Percentiles rank a stretch among this genome's conserved stretches.
Conservation (phyloP, 331 rosid species). For the Telfairia occidentalis region DNA sequence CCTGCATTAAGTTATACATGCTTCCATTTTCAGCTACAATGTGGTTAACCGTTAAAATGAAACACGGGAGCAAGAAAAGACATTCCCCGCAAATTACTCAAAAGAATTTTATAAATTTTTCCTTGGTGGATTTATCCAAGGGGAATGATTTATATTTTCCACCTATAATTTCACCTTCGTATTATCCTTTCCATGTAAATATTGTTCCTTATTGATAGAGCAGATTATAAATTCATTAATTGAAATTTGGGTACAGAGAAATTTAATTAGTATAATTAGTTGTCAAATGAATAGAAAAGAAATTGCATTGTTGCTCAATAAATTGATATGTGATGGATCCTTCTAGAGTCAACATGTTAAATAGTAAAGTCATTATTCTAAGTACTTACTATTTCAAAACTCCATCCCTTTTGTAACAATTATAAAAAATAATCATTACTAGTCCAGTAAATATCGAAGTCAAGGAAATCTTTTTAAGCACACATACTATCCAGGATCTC, state of each 20-base stretch:
- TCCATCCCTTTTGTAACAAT: background rate
- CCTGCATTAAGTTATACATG: constrained; percentile 40
- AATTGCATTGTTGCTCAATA: background rate
- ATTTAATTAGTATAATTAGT: background rate
- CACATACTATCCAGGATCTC: background rate
- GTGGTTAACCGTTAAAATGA: background rate
- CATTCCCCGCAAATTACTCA: background rate
- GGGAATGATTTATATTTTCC: background rate
- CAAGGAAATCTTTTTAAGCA: background rate
- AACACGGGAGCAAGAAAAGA: background rate
- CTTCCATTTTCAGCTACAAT: constrained; percentile 21
- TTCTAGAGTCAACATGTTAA: background rate
- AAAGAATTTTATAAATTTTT: background rate
- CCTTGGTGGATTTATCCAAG: background rate
- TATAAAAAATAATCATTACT: background rate
- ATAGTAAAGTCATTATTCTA: background rate
- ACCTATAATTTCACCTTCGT: background rate
- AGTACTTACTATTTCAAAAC: background rate
- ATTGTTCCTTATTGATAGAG: background rate
- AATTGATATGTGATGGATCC: background rate
- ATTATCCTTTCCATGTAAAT: background rate
- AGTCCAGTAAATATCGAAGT: background rate
- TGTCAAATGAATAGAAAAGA: background rate
- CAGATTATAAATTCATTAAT: background rate
- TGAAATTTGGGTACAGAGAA: background rate